Base-by-base conservation (phyloP, 2,329 filamentous ascomycete species). In the Fusarium irregulare region DNA sequence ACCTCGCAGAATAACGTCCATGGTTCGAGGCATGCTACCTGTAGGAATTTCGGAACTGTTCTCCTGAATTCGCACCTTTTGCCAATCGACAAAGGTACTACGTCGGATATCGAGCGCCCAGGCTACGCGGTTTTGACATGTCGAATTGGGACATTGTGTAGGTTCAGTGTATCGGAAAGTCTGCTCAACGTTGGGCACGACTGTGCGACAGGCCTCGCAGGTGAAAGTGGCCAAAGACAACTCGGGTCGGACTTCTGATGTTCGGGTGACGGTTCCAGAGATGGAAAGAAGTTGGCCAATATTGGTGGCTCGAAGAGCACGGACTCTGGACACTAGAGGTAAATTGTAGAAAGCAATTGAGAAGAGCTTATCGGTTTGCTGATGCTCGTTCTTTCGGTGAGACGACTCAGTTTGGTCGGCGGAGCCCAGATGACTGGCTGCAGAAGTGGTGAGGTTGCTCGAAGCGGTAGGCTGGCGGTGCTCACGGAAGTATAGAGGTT, bases 81-180 rank as follows among this genome's bases (percentile, higher is more conserved):
- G 96, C 96, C 96, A 99, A 82, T 99, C 96, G 66, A 99, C 92
- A 78, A 99, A 99, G 0, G 94, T 98, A 80, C 94, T 98, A 80
- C 97, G 95, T 45, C 93, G 88, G 76, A 99, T 98, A 75, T 99
- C 95, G n/a, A 99, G 83, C 71, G 94, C 90, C 96, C 96, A 99
- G n/a, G 92, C 93, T 62, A 91, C 84, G 27, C 96, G 91, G 82
- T 99, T 99, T 75, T 91, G 91, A 79, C 96, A 99, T 9, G 88
- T 92, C 27, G 84, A 79, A 77, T 98, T 98, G 12, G 96, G 95
- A 74, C 96, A 99, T 82, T 98, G 93, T 6, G 94, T 95, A 1
- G 96, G 96, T 78, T 99, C 96, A 1, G 95, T 98, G 81, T 98
- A 99, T 76, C 94, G 90, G 83, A 99, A 99, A 0, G 93, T 97